Evolutionary conservation across 768 basidiomycete species (phyloP), one percentile per base, ranked within the genome.

Genomic region (Termitomyces sp.): DNA sequence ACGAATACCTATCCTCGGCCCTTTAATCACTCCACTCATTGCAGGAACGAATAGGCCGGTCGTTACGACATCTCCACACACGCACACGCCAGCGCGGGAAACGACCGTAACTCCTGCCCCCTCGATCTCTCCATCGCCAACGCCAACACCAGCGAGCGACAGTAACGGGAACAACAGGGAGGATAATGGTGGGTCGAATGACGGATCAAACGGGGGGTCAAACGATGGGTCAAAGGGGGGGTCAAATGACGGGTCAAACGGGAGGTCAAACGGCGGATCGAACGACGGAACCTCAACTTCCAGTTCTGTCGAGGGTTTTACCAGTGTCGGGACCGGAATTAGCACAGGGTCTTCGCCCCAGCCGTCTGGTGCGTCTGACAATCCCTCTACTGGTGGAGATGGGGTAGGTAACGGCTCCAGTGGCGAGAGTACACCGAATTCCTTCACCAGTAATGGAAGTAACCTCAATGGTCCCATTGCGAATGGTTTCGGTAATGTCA

Each of bases 1-100:
- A 14, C 71, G 76, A 8, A 63, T 80, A 37, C 77, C 81, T 2
- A 47, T 81, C 29, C 62, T 77, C 31, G 65, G 66, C n/a, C 69
- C 73, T 2, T 31, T 82, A 17, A 51, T 75, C 37, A 68, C 59
- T 21, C 66, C 75, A 23, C 27, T 81, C 32, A 38, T 78, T 27
- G 68, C 64, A 25, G 68, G 65, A 14, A 65, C 56, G 27, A 69
- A 68, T 49, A 29, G 57, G 27, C 54, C 66, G 8, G 21, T 43
- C 19, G 19, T 59, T 21, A 56, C 62, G 14, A 56, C 64, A 25
- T 38, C 63, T 12, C 37, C 66, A 3, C 58, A 59, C 27, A 45
- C 66, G 10, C 5, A 55, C 10, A 27, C 63, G 3, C 32, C 59
- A 17, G 53, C 64, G 11, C 12, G 16, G 5, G 14, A 47, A 16